A percentile compares a stretch with the other conserved stretches of the same genome.
These are phyloP conservation scores for Coemansia erecta DNA, from an alignment of 192 early-diverging fungal species.

Conservation along the genomic window DNA sequence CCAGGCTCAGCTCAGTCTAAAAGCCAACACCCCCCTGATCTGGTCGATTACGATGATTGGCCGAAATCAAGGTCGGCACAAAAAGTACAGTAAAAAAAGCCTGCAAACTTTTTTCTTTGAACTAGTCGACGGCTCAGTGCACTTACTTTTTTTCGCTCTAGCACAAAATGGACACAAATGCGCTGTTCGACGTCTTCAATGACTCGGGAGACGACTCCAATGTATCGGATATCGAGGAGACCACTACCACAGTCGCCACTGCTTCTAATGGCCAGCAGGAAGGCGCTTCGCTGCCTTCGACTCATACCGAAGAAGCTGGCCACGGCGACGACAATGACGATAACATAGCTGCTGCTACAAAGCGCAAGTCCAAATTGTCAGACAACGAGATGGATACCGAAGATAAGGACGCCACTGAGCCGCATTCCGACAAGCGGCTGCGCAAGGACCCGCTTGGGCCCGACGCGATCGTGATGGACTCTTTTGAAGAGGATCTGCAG, in stretches of 20 bases:
- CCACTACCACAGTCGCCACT: not conserved
- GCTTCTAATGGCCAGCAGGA: slow-evolving; percentile 2
- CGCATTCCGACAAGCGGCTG: slow-evolving; percentile 26
- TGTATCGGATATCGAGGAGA: slow-evolving; percentile 24
- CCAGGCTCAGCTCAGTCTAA: not conserved
- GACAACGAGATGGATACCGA: slow-evolving; percentile 8
- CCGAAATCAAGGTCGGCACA: not conserved
- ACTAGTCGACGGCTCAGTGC: too few species aligned
- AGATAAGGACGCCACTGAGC: slow-evolving; percentile 19
- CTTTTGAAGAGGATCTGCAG: slow-evolving; percentile 66
- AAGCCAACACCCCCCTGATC: too few species aligned
- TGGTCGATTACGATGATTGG: not conserved
- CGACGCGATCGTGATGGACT: slow-evolving; percentile 60
- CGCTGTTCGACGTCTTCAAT: slow-evolving; percentile 52
- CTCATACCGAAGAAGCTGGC: slow-evolving; percentile 1
- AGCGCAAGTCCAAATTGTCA: slow-evolving; percentile 1
- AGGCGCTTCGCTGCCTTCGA: too few species aligned
- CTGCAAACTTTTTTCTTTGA: not conserved
- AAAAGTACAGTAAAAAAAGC: not conserved
- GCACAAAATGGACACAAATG: slow-evolving; percentile 34
- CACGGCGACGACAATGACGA: not conserved
- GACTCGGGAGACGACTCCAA: slow-evolving; percentile 22
- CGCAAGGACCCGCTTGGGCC: slow-evolving; percentile 14
- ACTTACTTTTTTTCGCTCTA: not conserved
- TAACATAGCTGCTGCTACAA: not conserved